Evolutionary conservation across 78 protist genomes (phyloP).

Genomic region (Isochrysis galbana): DNA sequence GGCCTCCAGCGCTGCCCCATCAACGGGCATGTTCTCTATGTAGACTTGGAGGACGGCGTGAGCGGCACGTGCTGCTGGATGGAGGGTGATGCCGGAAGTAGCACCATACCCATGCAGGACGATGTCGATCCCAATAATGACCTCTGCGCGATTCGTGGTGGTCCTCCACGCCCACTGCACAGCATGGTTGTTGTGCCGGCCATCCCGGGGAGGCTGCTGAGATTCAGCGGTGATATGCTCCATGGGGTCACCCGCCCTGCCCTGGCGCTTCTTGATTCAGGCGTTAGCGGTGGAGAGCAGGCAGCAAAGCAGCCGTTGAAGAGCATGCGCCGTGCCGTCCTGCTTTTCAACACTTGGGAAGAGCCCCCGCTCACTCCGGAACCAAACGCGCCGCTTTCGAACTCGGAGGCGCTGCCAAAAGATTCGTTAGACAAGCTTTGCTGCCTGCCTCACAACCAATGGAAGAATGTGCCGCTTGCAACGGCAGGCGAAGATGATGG

Average conservation of each 20-base stretch:
- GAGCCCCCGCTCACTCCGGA: not conserved
- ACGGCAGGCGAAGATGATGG: not conserved
- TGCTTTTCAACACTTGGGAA: not conserved
- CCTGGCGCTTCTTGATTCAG: not conserved
- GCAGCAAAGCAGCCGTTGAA: not conserved
- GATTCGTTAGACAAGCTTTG: not conserved
- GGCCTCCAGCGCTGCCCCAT: not conserved
- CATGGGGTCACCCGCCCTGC: not conserved
- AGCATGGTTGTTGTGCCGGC: not conserved
- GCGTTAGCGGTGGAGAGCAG: too few species aligned
- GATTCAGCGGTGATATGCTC: not conserved
- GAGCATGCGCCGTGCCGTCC: not conserved
- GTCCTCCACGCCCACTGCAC: too few species aligned
- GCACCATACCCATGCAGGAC: too few species aligned
- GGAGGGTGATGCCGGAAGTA: not conserved
- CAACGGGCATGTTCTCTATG: not conserved
- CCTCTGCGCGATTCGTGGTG: too few species aligned
- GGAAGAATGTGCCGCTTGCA: not conserved
- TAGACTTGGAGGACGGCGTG: not conserved
- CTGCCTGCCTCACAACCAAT: not conserved
- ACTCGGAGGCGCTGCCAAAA: not conserved
- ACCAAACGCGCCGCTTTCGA: not conserved
- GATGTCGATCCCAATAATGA: too few species aligned
- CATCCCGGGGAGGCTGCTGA: not conserved
- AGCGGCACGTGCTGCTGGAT: not conserved